Evolutionary conservation across 2,329 filamentous ascomycete species (phyloP).

Genomic region (Fusarium illudens): DNA sequence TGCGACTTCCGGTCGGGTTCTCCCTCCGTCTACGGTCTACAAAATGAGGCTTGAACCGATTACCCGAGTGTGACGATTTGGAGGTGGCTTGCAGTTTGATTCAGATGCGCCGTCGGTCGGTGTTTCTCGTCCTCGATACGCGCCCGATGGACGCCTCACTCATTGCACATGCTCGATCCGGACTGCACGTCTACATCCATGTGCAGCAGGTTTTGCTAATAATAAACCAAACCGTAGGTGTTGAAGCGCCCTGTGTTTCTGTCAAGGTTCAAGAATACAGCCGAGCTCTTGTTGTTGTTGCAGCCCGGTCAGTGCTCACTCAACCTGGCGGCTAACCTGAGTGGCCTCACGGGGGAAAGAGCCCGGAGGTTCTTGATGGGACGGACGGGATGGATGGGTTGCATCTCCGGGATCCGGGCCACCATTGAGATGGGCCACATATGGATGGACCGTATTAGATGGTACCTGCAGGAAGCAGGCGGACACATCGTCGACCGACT

Average conservation of each 20-base stretch:
- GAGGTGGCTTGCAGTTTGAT: constrained; percentile 34
- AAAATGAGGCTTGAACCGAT: constrained; percentile 4
- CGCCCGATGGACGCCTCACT: constrained; percentile 8
- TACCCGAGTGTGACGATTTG: constrained; percentile 23
- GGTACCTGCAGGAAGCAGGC: constrained; percentile 40
- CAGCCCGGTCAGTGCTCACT: constrained; percentile 17
- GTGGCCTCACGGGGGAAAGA: constrained; percentile 4
- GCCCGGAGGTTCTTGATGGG: background rate
- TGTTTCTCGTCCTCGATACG: constrained; percentile 22
- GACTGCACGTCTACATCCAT: background rate
- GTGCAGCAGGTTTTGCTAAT: constrained; percentile 12
- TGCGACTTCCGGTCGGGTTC: background rate
- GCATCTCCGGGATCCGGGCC: constrained; percentile 37
- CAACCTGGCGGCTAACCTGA: constrained; percentile 24
- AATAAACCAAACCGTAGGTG: constrained; percentile 16
- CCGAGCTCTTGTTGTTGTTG: constrained; percentile 13
- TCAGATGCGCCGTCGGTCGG: constrained; percentile 22
- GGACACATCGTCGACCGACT: constrained; percentile 4
- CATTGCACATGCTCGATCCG: background rate
- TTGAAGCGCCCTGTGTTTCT: constrained; percentile 33
- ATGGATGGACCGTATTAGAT: constrained; percentile 18
- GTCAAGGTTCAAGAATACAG: constrained; percentile 12
- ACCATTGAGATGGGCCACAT: constrained; percentile 27
- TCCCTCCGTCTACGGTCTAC: constrained; percentile 12
- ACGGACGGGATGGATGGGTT: constrained; percentile 16